Percentiles rank a stretch among this genome's conserved stretches.
Conservation (phyloP, 2,329 filamentous ascomycete species). For the Lecanicillium sp. region DNA sequence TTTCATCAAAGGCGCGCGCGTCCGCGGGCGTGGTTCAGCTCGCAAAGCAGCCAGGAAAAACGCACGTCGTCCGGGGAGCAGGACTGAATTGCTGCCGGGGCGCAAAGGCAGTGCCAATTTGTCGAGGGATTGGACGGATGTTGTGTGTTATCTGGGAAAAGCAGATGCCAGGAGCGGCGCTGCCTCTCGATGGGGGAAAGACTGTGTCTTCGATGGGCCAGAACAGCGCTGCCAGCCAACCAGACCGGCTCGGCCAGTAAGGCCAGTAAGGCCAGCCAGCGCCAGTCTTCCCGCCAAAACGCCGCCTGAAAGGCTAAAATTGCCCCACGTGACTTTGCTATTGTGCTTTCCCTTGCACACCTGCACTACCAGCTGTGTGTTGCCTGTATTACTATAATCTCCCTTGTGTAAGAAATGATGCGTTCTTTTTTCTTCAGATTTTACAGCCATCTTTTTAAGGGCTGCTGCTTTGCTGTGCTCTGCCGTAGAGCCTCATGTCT, state of each 20-base stretch:
- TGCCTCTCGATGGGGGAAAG: constrained; percentile 24
- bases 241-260: constrained; percentile 18
- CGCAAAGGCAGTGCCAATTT: constrained; percentile 17
- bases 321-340: constrained; percentile 27
- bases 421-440: too few relatives aligned
- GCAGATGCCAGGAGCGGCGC: constrained; percentile 19
- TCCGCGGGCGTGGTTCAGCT: constrained; percentile 11
- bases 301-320: constrained; percentile 22
- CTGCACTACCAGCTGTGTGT: constrained; percentile 2
- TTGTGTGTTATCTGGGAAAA: not conserved
- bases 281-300: not conserved
- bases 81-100: not conserved
- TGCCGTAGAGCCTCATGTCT: not conserved
- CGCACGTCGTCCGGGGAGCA: not conserved
- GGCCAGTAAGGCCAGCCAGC: constrained; percentile 20
- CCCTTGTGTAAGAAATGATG: too few relatives aligned
- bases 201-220: constrained; percentile 35
- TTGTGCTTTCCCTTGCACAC: constrained; percentile 2
- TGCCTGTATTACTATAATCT: too few relatives aligned
- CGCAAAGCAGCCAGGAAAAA: constrained; percentile 2
- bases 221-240: constrained; percentile 22
- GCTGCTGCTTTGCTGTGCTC: not conserved
- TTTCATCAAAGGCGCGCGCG: constrained; percentile 28
- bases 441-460: too few relatives aligned
- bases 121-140: constrained; percentile 19